phyloP scores from a whole-genome alignment of 345 rosid genomes.

The Durio zibethinus region DNA sequence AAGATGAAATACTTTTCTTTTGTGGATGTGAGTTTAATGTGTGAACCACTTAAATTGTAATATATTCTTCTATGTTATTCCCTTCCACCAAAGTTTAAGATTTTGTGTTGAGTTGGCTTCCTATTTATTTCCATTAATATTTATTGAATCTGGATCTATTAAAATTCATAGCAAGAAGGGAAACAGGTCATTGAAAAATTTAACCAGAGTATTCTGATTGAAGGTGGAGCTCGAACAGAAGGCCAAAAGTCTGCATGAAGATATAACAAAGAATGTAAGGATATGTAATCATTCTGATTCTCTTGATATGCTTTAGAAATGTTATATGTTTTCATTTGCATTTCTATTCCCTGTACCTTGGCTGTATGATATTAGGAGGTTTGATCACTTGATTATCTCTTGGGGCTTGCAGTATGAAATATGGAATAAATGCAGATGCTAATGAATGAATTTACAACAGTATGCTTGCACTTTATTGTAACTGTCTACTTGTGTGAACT shows the following conservation, averaged over 20 bases:
- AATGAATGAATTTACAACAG: neutral
- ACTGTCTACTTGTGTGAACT: neutral
- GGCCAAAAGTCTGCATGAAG: slow-evolving; percentile 15
- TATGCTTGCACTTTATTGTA: neutral
- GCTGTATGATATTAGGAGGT: neutral
- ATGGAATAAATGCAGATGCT: neutral
- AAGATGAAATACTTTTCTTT: neutral
- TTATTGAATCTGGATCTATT: neutral
- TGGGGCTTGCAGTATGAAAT: neutral
- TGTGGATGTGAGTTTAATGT: neutral
- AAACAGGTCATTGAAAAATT: neutral
- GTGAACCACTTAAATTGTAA: neutral
- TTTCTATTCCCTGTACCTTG: neutral
- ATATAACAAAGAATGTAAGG: slow-evolving; percentile 6
- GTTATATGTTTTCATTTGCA: neutral
- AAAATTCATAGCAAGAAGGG: neutral
- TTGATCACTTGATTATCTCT: neutral
- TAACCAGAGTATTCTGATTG: neutral
- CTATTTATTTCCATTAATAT: neutral
- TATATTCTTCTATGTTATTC: neutral
- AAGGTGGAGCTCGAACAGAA: slow-evolving; percentile 10
- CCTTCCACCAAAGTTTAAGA: neutral
- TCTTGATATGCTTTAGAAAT: neutral
- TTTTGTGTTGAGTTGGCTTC: neutral
- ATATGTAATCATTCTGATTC: neutral